phyloP scores from a whole-genome alignment of 345 rosid genomes.

The Hevea brasiliensis region DNA sequence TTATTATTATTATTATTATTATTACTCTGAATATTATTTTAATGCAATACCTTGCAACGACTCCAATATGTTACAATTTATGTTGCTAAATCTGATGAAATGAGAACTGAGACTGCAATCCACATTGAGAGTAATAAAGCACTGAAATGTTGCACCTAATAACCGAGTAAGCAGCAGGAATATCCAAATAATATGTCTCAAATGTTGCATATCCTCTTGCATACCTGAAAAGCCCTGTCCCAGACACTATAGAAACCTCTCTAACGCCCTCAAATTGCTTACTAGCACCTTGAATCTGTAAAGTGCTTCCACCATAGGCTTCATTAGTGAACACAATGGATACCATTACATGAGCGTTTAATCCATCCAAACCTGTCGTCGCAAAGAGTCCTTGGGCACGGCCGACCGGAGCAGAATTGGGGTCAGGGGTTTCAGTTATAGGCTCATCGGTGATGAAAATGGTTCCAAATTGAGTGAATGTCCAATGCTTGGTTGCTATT shows the following conservation, averaged over 20 bases:
- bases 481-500: slow-evolving; percentile 11
- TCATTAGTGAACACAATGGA: slow-evolving; percentile 21
- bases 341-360: not conserved
- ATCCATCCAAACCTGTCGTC: slow-evolving; percentile 11
- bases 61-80: too few species aligned
- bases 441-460: slow-evolving; percentile 2
- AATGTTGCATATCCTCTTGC: slow-evolving; percentile 15
- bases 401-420: slow-evolving; percentile 10
- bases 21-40: too few species aligned
- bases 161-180: not conserved
- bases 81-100: too few species aligned
- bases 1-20: too few species aligned
- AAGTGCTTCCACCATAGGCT: slow-evolving; percentile 24
- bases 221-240: slow-evolving; percentile 19
- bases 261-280: slow-evolving; percentile 5
- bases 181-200: not conserved
- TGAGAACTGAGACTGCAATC: too few species aligned
- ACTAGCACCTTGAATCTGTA: slow-evolving; percentile 10
- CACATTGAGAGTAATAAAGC: too few species aligned
- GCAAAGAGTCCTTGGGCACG: slow-evolving; percentile 6
- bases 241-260: slow-evolving; percentile 17
- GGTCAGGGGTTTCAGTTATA: slow-evolving; percentile 6
- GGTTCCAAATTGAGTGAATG: slow-evolving; percentile 12
- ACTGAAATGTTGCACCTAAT: too few species aligned
- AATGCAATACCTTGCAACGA: too few species aligned